These are phyloP conservation scores for Boletus rufocinnamomeus DNA, from an alignment of 768 basidiomycete genomes.

Conservation along the genomic window DNA sequence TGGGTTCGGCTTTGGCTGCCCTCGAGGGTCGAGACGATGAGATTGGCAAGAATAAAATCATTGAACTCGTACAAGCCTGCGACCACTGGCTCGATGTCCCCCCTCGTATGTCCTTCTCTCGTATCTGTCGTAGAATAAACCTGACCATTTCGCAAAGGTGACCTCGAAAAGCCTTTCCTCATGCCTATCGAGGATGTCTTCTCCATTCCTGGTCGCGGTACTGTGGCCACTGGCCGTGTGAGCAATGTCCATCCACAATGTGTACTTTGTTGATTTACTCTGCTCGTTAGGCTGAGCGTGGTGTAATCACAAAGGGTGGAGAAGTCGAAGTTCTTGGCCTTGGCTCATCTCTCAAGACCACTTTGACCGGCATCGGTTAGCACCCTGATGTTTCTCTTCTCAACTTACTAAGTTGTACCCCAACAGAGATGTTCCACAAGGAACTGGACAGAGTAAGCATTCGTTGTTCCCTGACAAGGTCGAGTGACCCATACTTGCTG, in stretches of 20 bases:
- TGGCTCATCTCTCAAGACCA: slow-evolving; percentile 83
- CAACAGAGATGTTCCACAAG: slow-evolving; percentile 98
- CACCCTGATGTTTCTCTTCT: neutral
- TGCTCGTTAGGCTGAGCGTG: slow-evolving; percentile 77
- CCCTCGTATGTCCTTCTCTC: slow-evolving; percentile 56
- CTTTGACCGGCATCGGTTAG: slow-evolving; percentile 87
- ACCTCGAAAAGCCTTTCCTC: slow-evolving; percentile 97
- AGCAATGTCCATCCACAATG: slow-evolving; percentile 26
- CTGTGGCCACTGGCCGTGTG: slow-evolving; percentile 93
- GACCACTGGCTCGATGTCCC: slow-evolving; percentile 96
- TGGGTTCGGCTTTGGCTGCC: slow-evolving; percentile 96
- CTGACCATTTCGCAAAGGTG: slow-evolving; percentile 52
- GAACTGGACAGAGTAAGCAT: slow-evolving; percentile 86
- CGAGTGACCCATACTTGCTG: slow-evolving; percentile 6
- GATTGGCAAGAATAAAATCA: slow-evolving; percentile 78
- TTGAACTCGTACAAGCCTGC: slow-evolving; percentile 81
- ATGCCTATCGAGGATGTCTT: slow-evolving; percentile 96
- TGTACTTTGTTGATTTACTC: neutral
- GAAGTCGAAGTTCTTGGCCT: slow-evolving; percentile 94
- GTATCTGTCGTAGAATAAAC: neutral
- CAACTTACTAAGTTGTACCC: slow-evolving; percentile 8
- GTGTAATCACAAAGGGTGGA: slow-evolving; percentile 83
- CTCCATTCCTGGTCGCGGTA: slow-evolving; percentile 98
- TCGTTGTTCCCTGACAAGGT: neutral
- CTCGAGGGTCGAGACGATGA: slow-evolving; percentile 83